phyloP scores from a whole-genome alignment of 805 yeast genomes.

The Myxozyma nipponensis region DNA sequence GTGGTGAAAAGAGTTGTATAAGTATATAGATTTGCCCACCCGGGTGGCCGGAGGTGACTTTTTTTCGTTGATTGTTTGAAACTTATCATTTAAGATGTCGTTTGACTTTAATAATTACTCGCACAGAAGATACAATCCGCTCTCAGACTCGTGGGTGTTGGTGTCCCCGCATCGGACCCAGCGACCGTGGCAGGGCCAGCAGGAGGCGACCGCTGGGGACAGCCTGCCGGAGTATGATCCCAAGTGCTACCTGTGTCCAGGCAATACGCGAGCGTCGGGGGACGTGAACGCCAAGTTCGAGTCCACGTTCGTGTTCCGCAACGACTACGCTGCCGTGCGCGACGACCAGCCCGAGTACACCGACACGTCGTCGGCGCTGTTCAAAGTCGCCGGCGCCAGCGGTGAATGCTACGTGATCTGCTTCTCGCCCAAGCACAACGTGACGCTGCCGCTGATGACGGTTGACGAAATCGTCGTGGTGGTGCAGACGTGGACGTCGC shows the following conservation, averaged over 20 bases:
- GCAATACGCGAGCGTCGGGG: constrained; percentile 63
- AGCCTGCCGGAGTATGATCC: constrained; percentile 55
- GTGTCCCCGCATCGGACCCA: constrained; percentile 75
- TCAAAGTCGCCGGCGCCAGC: constrained; percentile 54
- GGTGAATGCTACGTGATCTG: constrained; percentile 72
- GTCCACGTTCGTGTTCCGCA: constrained; percentile 56
- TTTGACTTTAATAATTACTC: constrained; percentile 37
- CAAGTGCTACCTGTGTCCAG: constrained; percentile 69
- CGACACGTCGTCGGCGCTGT: constrained; percentile 37
- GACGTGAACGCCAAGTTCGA: constrained; percentile 54
- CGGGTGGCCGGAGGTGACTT: too few species aligned
- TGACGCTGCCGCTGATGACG: constrained; percentile 50
- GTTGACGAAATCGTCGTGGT: constrained; percentile 45
- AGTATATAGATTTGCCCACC: too few species aligned
- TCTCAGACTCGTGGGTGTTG: constrained; percentile 63
- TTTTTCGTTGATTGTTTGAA: too few species aligned
- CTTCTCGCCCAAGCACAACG: constrained; percentile 64
- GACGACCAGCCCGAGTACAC: constrained; percentile 42
- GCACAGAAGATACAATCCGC: constrained; percentile 67
- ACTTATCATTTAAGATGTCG: too few species aligned
- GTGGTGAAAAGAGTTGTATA: too few species aligned
- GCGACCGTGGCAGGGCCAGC: constrained; percentile 78
- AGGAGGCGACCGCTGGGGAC: constrained; percentile 47
- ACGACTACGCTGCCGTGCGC: constrained; percentile 69
- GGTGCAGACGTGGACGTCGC: constrained; percentile 57